Evolutionary conservation across 2,329 filamentous ascomycete species (phyloP).

Genomic region (Phyllosticta citribraziliensis): DNA sequence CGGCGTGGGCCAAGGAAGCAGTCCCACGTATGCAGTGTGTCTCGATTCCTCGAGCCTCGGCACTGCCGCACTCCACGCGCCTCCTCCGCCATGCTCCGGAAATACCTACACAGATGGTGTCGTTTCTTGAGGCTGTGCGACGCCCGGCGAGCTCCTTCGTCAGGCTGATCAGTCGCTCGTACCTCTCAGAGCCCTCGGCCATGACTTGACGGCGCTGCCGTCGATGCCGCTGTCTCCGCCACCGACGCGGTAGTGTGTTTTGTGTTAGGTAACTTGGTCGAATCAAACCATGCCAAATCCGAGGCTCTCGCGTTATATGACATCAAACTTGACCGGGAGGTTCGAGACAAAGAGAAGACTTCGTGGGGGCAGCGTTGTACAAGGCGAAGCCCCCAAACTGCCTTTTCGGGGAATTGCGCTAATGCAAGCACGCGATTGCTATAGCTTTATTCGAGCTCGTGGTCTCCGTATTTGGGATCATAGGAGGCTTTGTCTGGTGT

Average conservation of each 20-base stretch:
- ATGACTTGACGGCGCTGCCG: not conserved
- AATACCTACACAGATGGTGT: not conserved
- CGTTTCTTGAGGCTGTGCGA: not conserved
- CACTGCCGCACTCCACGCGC: not conserved
- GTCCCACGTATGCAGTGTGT: too few relatives aligned
- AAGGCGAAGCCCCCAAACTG: not conserved
- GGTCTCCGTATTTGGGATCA: not conserved
- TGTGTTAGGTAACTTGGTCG: not conserved
- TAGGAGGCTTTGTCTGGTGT: not conserved
- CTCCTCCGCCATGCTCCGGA: not conserved
- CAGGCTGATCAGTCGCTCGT: not conserved
- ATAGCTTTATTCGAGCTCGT: not conserved
- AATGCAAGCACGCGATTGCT: not conserved
- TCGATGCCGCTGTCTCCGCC: not conserved
- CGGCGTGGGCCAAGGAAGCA: too few relatives aligned
- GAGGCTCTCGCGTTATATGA: too few relatives aligned
- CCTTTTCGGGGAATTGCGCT: not conserved
- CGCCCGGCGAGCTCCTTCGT: not conserved
- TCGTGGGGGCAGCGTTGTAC: not conserved
- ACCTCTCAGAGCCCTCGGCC: not conserved
- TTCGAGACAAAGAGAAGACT: not conserved
- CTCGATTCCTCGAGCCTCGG: too few relatives aligned
- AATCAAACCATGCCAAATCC: too few relatives aligned
- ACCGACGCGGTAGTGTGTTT: too few relatives aligned
- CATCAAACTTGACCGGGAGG: too few relatives aligned